Base-by-base conservation (phyloP, 2,329 filamentous ascomycete genomes). In the Didymella pomorum region DNA sequence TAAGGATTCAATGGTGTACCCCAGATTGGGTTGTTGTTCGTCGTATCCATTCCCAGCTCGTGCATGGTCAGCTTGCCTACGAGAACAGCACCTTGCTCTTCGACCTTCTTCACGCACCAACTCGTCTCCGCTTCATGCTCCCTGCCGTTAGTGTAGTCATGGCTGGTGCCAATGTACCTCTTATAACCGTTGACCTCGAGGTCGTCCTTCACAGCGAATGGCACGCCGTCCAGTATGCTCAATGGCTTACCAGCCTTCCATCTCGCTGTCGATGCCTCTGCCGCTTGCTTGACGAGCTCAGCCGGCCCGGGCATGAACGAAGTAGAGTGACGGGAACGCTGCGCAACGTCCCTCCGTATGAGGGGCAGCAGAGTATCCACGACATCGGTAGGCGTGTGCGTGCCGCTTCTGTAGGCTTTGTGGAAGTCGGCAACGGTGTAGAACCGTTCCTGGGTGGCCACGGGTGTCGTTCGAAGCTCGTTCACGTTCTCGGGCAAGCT, bases 151-250 rank as follows among this genome's bases (percentile, higher is more conserved):
- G 80, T 84, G 56, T 85, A 83, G 63, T 89, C 82, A 44, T 87
- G 80, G 61, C 79, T 83, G 68, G 89, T 87, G 21, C 90, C 92
- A 46, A 85, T 78, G 52, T 86, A 89, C 62, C 83, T 86, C 49
- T 85, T 83, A 72, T 92, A 93, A 14, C 90, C 91, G 63, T 86
- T 82, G 29, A 93, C 80, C 63, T 89, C 83, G 16, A 89, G 83
- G 70, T 96, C 92, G 71, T 96, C 92, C 78, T 97, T 96, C 67
- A 95, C 86, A 0, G 89, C 90, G 47, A 96, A 85, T 0, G 92
- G 93, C 1, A 96, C 86, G 12, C 93, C 93, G 69, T 97, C 93
- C 8, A 96, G 79, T 5, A 91, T 79, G 12, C 91, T 83, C 16
- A 92, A 75, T 0, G 87, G 83, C 61, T 83, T 83, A 0, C 90